These are phyloP conservation scores for Micractinium sp. DNA, from an alignment of 139 green algal species.

Conservation along the genomic window DNA sequence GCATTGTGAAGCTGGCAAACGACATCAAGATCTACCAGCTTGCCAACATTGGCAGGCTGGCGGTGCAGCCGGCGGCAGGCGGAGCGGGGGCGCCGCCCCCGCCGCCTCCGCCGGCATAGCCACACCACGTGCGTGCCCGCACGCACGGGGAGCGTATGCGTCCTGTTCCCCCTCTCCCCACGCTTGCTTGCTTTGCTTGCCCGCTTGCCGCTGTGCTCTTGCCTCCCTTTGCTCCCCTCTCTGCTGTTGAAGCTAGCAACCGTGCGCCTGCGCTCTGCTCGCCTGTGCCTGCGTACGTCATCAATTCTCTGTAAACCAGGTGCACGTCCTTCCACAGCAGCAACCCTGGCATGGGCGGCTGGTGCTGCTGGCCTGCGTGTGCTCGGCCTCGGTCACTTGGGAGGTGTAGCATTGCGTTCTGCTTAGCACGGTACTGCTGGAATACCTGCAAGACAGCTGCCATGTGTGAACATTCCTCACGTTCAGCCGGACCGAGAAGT, in stretches of 20 bases:
- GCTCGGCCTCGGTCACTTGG: too few relatives aligned
- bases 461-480: too few relatives aligned
- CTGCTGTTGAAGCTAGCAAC: background rate
- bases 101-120: background rate
- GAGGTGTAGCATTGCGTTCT: too few relatives aligned
- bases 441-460: too few relatives aligned
- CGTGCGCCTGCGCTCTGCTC: background rate
- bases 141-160: too few relatives aligned
- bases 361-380: too few relatives aligned
- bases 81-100: background rate
- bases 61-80: background rate
- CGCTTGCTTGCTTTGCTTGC: background rate
- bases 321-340: too few relatives aligned
- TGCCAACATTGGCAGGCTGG: constrained; percentile 7
- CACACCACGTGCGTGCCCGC: too few relatives aligned
- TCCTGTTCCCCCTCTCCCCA: background rate
- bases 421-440: too few relatives aligned
- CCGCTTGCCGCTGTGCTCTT: background rate
- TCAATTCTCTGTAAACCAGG: too few relatives aligned
- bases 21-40: constrained; percentile 56
- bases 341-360: too few relatives aligned
- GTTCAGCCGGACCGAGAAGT: too few relatives aligned
- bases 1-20: constrained; percentile 58
- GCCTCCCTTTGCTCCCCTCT: background rate
- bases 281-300: background rate